phyloP scores from a whole-genome alignment of 768 basidiomycete genomes.

The Rhodotorula diobovata region DNA sequence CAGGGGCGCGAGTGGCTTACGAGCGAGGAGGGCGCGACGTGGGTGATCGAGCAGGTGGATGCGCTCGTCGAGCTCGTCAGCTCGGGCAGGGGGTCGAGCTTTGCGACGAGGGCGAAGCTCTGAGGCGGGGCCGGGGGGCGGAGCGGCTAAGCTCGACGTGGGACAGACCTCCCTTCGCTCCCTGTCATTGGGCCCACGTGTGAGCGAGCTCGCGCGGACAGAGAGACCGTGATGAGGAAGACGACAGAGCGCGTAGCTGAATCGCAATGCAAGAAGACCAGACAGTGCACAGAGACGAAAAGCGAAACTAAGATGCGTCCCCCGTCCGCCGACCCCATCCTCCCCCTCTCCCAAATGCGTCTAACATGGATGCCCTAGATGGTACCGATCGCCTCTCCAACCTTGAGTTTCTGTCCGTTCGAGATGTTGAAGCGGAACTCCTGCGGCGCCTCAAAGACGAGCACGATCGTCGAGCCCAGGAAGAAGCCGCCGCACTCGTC shows the following conservation, averaged over 20 bases:
- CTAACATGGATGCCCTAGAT: neutral
- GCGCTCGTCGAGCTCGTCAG: slow-evolving; percentile 43
- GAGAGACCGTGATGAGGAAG: too few relatives aligned
- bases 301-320: neutral
- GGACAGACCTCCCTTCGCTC: too few relatives aligned
- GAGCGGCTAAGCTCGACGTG: too few relatives aligned
- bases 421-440: slow-evolving; percentile 76
- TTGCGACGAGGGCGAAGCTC: slow-evolving; percentile 36
- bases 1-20: slow-evolving; percentile 43
- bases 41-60: slow-evolving; percentile 48
- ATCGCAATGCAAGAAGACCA: neutral
- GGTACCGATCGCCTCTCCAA: slow-evolving; percentile 19
- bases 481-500: slow-evolving; percentile 98
- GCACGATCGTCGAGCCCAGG: slow-evolving; percentile 79
- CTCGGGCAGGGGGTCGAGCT: neutral
- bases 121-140: neutral
- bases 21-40: slow-evolving; percentile 48
- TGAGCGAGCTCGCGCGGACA: too few relatives aligned
- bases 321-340: neutral
- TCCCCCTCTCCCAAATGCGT: neutral
- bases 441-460: slow-evolving; percentile 90
- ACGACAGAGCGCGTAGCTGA: too few relatives aligned
- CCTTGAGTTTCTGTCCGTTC: slow-evolving; percentile 67
- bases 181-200: too few relatives aligned
- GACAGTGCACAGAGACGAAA: neutral